Base-by-base conservation (phyloP, 495 filamentous ascomycete genomes). In the Aspergillus cristatus region DNA sequence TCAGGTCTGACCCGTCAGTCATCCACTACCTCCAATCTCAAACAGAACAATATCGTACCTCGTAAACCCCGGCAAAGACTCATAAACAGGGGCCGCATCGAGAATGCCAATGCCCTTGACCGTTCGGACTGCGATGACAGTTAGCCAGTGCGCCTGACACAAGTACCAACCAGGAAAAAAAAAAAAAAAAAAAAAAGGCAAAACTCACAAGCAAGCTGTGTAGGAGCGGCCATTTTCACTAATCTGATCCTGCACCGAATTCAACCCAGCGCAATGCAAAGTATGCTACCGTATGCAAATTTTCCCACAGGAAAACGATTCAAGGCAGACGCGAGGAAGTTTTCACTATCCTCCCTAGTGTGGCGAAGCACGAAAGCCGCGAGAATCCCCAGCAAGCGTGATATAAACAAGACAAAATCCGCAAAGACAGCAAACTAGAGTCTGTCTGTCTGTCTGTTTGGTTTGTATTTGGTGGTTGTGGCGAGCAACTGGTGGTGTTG, bases 91-190 rank as follows among this genome's bases (percentile, higher is more conserved):
- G 39, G 77, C 79, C 38, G 86, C 87, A 68, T 97, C 81, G 62
- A 93, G 75, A 63, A 96, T 75, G 51, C 89, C 88, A 70, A 98
- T 86, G 48, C 79, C 82, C 77, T 95, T 96, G 64, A 90, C 80
- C 60, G 91, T 95, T 57, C 91, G 86, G 74, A 82, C 79, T 83
- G 49, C 37, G 40, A 35, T n/a, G n/a, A 33, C 8, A 39, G 45
- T 53, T 39, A 55, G 50, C 51, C 32, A 56, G 37, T 32, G 17
- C 32, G 32, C 38, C 17, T 34, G 34, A 3, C 8, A 13, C 37
- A 16, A 13, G 22, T 12, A 14, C 14, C 20, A 32, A 14, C 30
- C 4, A n/a, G 20, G 30, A 13, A 18, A 15, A 26, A 15, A 7
- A 11, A 14, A 20, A 29, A n/a, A n/a, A n/a, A n/a, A n/a, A 14